Evolutionary conservation across 345 rosid genomes (phyloP), one percentile per base, ranked within the genome.

Genomic region (Populus euphratica): DNA sequence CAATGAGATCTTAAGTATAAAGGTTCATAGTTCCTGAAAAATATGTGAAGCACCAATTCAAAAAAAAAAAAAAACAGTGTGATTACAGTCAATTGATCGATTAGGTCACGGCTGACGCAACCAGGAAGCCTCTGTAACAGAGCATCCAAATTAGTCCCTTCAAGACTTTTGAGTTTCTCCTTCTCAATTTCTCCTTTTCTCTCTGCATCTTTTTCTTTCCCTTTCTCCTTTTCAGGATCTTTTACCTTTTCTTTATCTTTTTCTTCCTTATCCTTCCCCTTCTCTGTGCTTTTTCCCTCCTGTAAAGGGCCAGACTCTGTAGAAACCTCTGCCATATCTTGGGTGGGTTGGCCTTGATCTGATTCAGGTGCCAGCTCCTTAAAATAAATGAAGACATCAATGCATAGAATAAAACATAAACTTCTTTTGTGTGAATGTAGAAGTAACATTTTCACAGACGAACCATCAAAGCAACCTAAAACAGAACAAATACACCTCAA

Each of bases 51-150:
- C 27, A n/a, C 27, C 13, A 10, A 56, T 9, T 56, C 29, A 56
- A 69, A 0, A 21, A 17, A 5, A 20, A 18, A 11, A 9, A 47
- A 33, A 61, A 81, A 70, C 82, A 76, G 68, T 69, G 74, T 72
- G n/a, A 81, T 86, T 89, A 96, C 99, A 64, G 98, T 88, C 85
- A 94, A 79, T 77, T 96, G 99, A 87, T 96, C 99, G 77, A 96
- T 96, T 76, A 96, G 98, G 84, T 94, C 99, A 64, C 99, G 94
- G 88, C 96, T 87, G 66, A 96, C 97, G 47, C 95, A 94, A 79
- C 98, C 95, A 14, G 96, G 97, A 25, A 96, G 98, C 86, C 99
- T 88, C 83, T 91, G 99, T 85, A 94, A 78, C 73, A 96, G 79
- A 79, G 98, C 91, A 88, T 96, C 99, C 84, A 96, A 85, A 87